Conservation (phyloP, 306 rosid genomes). For the Fragaria ananassa region DNA sequence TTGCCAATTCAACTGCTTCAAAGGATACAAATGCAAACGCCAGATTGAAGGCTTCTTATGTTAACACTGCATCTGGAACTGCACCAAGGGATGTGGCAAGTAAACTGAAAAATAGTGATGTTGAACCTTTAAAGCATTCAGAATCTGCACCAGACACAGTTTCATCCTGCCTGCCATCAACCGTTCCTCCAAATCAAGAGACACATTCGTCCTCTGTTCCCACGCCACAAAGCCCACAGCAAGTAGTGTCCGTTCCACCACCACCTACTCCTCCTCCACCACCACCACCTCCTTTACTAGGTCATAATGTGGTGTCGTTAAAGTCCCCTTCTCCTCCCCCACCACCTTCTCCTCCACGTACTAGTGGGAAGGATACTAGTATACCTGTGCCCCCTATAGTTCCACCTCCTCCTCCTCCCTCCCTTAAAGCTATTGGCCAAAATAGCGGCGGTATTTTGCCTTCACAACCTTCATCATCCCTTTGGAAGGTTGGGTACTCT, state of each 20-base stretch:
- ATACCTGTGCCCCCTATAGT: conserved; percentile 43
- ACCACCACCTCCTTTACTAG: conserved; percentile 11
- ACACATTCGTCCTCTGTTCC: conserved; percentile 26
- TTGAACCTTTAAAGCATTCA: conserved; percentile 47
- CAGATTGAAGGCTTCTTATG: conserved; percentile 45
- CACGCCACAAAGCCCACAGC: conserved; percentile 26
- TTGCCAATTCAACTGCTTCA: conserved; percentile 34
- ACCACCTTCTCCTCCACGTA: conserved; percentile 13
- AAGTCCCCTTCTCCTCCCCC: conserved; percentile 20
- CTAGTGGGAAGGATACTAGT: conserved; percentile 19
- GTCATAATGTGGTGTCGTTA: conserved; percentile 5
- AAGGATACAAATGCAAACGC: conserved; percentile 53
- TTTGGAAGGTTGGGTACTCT: conserved; percentile 30
- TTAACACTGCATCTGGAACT: conserved; percentile 31
- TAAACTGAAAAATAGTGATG: conserved; percentile 45
- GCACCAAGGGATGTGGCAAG: conserved; percentile 36
- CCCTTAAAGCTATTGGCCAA: conserved; percentile 17
- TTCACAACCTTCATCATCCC: conserved; percentile 24
- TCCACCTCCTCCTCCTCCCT: conserved; percentile 25
- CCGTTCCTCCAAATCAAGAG: conserved; percentile 36
- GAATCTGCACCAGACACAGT: conserved; percentile 40
- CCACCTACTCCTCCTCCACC: conserved; percentile 28
- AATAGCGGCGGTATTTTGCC: conserved; percentile 17
- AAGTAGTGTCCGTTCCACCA: conserved; percentile 29
- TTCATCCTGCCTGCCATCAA: conserved; percentile 34